phyloP scores from a whole-genome alignment of 139 green algal genomes.

The Coelastrella sp. region DNA sequence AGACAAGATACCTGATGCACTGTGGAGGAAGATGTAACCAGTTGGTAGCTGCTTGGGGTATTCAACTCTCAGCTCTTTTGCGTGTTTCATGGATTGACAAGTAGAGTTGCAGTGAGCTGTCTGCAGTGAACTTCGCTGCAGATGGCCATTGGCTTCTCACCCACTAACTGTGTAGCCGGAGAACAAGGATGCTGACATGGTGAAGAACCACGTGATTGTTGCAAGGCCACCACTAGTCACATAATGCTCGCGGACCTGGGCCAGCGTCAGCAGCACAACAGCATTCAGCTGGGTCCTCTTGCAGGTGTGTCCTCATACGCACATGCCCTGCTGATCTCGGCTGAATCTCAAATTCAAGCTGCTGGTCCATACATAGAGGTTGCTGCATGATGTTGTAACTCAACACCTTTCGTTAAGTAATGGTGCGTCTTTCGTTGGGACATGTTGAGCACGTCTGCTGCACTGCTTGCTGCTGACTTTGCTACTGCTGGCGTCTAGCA shows the following conservation, averaged over 20 bases:
- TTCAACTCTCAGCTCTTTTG: too few species aligned
- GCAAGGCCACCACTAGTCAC: slow-evolving; percentile 51
- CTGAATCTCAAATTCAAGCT: background rate
- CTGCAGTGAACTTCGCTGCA: too few species aligned
- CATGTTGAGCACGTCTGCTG: background rate
- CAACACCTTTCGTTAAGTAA: too few species aligned
- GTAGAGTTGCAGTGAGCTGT: too few species aligned
- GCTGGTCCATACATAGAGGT: background rate
- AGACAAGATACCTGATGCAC: too few species aligned
- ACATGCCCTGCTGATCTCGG: background rate
- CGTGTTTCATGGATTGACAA: too few species aligned
- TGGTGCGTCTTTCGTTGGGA: background rate
- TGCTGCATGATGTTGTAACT: background rate
- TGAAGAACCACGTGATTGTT: slow-evolving; percentile 61
- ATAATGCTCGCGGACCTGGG: slow-evolving; percentile 61
- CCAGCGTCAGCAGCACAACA: background rate
- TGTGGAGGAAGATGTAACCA: too few species aligned
- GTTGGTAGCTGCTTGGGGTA: too few species aligned
- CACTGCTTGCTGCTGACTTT: background rate
- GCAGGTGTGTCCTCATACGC: background rate
- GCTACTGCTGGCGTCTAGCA: background rate
- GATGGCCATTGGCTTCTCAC: slow-evolving; percentile 4
- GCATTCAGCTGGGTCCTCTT: background rate
- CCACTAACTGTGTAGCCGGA: slow-evolving; percentile 60
- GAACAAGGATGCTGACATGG: slow-evolving; percentile 61